Evolutionary conservation across 805 yeast species (phyloP).

Genomic region (Candida michaelii): DNA sequence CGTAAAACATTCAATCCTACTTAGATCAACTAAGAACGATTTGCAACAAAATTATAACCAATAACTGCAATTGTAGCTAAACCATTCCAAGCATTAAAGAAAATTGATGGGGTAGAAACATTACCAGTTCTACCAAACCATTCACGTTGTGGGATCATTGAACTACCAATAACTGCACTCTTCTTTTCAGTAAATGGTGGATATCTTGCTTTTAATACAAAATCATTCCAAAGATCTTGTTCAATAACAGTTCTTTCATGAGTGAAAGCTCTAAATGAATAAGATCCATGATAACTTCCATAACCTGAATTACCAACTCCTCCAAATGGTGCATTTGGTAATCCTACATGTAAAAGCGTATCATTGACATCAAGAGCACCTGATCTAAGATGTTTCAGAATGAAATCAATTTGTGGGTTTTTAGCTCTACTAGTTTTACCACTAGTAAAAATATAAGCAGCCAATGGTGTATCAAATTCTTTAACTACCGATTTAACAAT

Average conservation of each 20-base stretch:
- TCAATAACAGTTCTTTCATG: slow-evolving; percentile 68
- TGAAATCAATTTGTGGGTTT: slow-evolving; percentile 40
- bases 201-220: slow-evolving; percentile 57
- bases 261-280: slow-evolving; percentile 55
- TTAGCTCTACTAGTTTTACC: slow-evolving; percentile 45
- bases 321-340: slow-evolving; percentile 78
- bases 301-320: slow-evolving; percentile 85
- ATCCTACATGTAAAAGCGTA: slow-evolving; percentile 66
- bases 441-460: slow-evolving; percentile 65
- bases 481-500: slow-evolving; percentile 44
- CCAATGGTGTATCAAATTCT: slow-evolving; percentile 75
- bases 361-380: slow-evolving; percentile 77
- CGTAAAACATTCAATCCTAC: background rate
- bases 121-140: slow-evolving; percentile 42
- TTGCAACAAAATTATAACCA: slow-evolving; percentile 13
- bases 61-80: slow-evolving; percentile 29
- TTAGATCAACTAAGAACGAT: slow-evolving; percentile 1
- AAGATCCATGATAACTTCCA: slow-evolving; percentile 79
- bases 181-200: slow-evolving; percentile 55
- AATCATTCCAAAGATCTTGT: slow-evolving; percentile 67
- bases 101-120: slow-evolving; percentile 29
- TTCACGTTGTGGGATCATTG: slow-evolving; percentile 26
- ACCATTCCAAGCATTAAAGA: slow-evolving; percentile 33
- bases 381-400: slow-evolving; percentile 58
- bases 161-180: slow-evolving; percentile 15